phyloP scores from a whole-genome alignment of 2,329 filamentous ascomycete species.

The Ophiostoma ips region DNA sequence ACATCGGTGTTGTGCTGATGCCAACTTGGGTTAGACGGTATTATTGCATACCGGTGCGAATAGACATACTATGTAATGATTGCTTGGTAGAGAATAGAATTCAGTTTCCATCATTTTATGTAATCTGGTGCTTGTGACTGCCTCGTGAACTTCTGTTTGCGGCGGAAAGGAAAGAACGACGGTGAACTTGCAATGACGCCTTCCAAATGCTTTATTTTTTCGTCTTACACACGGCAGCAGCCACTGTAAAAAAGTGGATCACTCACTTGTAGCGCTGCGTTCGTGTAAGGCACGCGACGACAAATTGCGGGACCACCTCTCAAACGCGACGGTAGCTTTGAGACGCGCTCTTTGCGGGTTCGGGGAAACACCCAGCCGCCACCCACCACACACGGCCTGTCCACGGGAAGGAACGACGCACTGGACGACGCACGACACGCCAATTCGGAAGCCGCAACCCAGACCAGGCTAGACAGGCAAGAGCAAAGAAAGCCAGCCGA shows the following conservation, averaged over 20 bases:
- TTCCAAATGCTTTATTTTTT: too few relatives aligned
- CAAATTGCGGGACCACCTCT: slow-evolving; percentile 7
- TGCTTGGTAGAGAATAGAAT: too few relatives aligned
- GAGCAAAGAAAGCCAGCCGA: background rate
- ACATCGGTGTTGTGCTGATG: too few relatives aligned
- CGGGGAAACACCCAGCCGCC: slow-evolving; percentile 12
- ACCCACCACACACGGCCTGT: background rate
- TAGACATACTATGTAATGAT: too few relatives aligned
- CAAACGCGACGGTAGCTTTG: slow-evolving; percentile 6
- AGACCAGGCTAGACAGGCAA: background rate
- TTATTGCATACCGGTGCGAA: too few relatives aligned
- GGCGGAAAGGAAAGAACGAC: too few relatives aligned
- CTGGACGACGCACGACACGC: background rate
- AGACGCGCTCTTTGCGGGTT: slow-evolving; percentile 12
- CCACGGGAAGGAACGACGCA: slow-evolving; percentile 5
- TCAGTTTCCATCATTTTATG: too few relatives aligned
- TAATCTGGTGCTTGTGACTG: too few relatives aligned
- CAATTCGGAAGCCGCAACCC: background rate
- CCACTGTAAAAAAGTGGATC: background rate
- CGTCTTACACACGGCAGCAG: background rate
- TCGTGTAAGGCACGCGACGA: slow-evolving; percentile 1
- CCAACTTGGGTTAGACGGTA: too few relatives aligned
- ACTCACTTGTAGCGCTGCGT: background rate
- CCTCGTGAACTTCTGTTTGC: too few relatives aligned
- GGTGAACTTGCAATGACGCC: too few relatives aligned